Evolutionary conservation across 495 filamentous ascomycete genomes (phyloP).

Genomic region (Parathielavia hyrcaniae): DNA sequence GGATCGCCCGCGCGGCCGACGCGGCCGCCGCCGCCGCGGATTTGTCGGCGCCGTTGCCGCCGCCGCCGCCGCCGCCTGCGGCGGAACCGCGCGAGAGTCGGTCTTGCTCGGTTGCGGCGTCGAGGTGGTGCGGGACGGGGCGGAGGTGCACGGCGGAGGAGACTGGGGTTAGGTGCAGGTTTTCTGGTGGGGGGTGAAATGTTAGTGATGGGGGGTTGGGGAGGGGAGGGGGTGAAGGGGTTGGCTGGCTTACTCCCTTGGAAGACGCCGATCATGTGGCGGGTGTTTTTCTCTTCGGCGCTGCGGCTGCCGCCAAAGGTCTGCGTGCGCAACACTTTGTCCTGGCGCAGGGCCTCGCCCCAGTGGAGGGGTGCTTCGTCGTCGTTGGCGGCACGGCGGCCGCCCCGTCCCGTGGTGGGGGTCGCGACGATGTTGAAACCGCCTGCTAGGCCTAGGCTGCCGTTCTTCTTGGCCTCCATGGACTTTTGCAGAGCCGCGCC

Average conservation of each 20-base stretch:
- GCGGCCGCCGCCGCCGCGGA: background rate
- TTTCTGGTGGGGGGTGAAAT: constrained; percentile 27
- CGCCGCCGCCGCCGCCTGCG: constrained; percentile 9
- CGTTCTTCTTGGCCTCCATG: constrained; percentile 42
- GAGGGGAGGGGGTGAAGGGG: background rate
- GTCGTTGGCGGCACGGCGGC: constrained; percentile 21
- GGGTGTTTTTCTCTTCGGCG: constrained; percentile 32
- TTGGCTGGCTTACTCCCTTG: constrained; percentile 42
- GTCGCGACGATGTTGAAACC: constrained; percentile 42
- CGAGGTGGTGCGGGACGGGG: constrained; percentile 44
- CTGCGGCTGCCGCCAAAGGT: constrained; percentile 40
- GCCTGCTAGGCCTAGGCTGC: constrained; percentile 42
- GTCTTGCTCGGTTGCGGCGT: constrained; percentile 42
- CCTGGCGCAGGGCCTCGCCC: constrained; percentile 41
- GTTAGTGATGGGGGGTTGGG: background rate
- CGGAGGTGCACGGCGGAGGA: constrained; percentile 42
- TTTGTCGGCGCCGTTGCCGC: constrained; percentile 8
- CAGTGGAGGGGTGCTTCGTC: constrained; percentile 35
- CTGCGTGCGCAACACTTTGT: constrained; percentile 40
- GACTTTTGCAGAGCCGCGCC: constrained; percentile 39
- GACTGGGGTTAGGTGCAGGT: constrained; percentile 45
- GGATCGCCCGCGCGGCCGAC: constrained; percentile 38
- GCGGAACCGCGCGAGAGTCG: constrained; percentile 31
- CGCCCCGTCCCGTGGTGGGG: constrained; percentile 16
- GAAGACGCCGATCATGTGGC: constrained; percentile 47